Conservation (phyloP, 2,329 filamentous ascomycete genomes). For the Fusarium equiseti region DNA sequence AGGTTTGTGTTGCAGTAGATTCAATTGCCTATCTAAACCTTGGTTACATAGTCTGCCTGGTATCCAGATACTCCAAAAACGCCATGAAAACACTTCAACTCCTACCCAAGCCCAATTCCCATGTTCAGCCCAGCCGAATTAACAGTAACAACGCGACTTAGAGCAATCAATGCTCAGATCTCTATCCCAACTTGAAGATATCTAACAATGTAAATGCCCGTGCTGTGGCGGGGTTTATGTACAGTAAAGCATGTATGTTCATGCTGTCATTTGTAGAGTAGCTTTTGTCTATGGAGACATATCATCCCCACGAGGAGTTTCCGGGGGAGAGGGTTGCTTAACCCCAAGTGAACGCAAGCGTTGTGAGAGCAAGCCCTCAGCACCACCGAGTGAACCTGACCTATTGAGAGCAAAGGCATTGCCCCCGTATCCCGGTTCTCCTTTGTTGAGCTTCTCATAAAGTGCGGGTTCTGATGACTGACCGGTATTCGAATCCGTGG, state of each 20-base stretch:
- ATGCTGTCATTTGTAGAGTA: neutral
- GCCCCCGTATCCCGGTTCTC: conserved; percentile 72
- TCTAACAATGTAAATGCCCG: neutral
- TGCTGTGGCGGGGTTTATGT: conserved; percentile 3
- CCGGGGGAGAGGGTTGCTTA: conserved; percentile 44
- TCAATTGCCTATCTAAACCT: conserved; percentile 26
- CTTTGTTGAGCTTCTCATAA: conserved; percentile 77
- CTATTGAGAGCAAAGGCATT: conserved; percentile 60
- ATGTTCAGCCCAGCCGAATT: neutral
- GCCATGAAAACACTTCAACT: conserved; percentile 5
- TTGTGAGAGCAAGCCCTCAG: conserved; percentile 77
- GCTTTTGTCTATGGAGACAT: conserved; percentile 14
- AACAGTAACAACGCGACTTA: conserved; percentile 17
- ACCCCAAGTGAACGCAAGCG: conserved; percentile 73
- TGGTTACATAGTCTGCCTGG: conserved; percentile 15
- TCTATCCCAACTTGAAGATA: conserved; percentile 6
- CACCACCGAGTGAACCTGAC: conserved; percentile 54
- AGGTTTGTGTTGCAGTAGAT: neutral
- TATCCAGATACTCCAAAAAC: conserved; percentile 38
- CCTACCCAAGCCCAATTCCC: neutral
- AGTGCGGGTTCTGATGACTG: conserved; percentile 50
- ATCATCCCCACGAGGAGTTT: conserved; percentile 1
- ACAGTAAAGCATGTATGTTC: conserved; percentile 9
- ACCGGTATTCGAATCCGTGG: conserved; percentile 51
- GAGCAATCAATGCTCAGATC: conserved; percentile 6